Evolutionary conservation across 1,284 basidiomycete genomes (phyloP).

Genomic region (Sphaerobolus stellatus): DNA sequence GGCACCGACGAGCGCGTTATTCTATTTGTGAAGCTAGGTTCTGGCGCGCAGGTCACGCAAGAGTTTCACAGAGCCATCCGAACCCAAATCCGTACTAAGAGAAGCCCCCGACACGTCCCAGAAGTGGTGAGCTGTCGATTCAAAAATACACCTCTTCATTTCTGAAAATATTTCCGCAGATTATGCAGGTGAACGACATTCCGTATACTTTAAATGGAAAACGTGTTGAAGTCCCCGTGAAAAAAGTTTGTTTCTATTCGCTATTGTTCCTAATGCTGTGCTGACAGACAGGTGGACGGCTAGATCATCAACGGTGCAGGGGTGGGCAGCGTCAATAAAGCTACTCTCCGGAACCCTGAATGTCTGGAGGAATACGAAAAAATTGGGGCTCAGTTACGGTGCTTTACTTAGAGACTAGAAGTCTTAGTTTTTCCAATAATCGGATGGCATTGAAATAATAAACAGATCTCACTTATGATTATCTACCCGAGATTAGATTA

Average conservation of each 20-base stretch:
- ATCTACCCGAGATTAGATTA: no score
- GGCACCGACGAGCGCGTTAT: constrained; percentile 82
- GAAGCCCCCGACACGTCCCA: constrained; percentile 76
- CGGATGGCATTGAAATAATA: no score
- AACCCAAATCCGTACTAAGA: constrained; percentile 59
- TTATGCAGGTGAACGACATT: constrained; percentile 69
- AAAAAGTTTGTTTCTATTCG: constrained; percentile 53
- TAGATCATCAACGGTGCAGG: constrained; percentile 83
- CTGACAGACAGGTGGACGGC: no score
- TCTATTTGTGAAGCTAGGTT: constrained; percentile 73
- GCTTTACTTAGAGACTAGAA: no score
- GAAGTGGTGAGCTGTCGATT: constrained; percentile 47
- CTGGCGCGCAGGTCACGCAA: constrained; percentile 49
- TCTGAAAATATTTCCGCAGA: constrained; percentile 36
- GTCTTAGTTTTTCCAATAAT: no score
- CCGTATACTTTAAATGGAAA: constrained; percentile 88
- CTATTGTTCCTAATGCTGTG: constrained; percentile 17
- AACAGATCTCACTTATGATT: no score
- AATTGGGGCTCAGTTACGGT: constrained; percentile 56
- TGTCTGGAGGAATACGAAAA: constrained; percentile 65
- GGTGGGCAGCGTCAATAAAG: constrained; percentile 66
- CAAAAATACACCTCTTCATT: constrained; percentile 21
- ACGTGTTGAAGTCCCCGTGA: constrained; percentile 80
- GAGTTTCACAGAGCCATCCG: constrained; percentile 60
- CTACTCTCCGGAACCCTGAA: constrained; percentile 76